A percentile compares a stretch with the other conserved stretches of the same genome.
Conservation (phyloP, 345 rosid species). For the Excoecaria agallocha region DNA sequence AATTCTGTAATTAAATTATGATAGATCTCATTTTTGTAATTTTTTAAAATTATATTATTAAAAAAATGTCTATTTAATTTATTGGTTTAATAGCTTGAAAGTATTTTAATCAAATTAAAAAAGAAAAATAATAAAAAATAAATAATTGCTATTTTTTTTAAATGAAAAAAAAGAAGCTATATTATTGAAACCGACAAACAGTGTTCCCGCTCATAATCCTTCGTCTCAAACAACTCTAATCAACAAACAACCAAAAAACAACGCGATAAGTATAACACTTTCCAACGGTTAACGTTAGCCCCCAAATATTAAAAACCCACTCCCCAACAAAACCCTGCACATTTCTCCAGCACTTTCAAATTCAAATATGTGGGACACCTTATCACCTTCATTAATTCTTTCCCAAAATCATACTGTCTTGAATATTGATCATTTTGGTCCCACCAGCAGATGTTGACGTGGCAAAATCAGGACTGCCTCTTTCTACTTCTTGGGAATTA, state of each 20-base stretch:
- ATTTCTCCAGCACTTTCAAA: slow-evolving; percentile 17
- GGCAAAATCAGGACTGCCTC: neutral
- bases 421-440: neutral
- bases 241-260: neutral
- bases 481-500: neutral
- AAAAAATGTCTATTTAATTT: too few species aligned
- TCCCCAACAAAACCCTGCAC: neutral
- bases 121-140: too few species aligned
- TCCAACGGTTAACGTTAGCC: slow-evolving; percentile 7
- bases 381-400: slow-evolving; percentile 1
- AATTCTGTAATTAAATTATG: too few species aligned
- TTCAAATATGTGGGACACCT: slow-evolving; percentile 15
- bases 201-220: neutral
- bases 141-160: too few species aligned
- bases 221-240: neutral
- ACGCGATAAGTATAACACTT: neutral
- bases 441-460: neutral
- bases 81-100: too few species aligned
- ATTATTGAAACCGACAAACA: neutral
- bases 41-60: too few species aligned
- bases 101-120: too few species aligned
- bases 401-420: neutral
- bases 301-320: neutral
- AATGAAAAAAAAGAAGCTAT: neutral
- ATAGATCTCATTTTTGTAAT: too few species aligned